Base-by-base conservation (phyloP, 768 basidiomycete genomes). In the Kwoniella dendrophila region DNA sequence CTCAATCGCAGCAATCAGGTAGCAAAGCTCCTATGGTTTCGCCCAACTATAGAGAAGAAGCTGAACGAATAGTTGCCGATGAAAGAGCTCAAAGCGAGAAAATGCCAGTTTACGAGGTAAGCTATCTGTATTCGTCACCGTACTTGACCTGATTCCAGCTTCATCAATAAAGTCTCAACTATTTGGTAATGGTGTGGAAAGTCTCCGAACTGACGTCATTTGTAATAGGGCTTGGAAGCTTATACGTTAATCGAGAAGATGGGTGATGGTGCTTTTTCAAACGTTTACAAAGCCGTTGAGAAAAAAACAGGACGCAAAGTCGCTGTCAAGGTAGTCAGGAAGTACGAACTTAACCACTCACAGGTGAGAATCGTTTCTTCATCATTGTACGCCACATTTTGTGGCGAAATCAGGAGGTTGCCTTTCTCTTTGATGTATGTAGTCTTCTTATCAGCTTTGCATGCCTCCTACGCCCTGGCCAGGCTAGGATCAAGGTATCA, bases 231-330 rank as follows among this genome's bases (percentile, higher is more conserved):
- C 36, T 47, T 78, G 40, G 77, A 78, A 60, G 68, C 62, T 32
- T 73, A 69, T 41, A 71, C 90, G 87, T 60, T 76, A 5, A 71
- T 79, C 38, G 76, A 77, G 56, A 81, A 81, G 70, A 81, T 81
- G 80, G 80, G 80, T 30, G 80, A 81, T 72, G 95, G 95, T 62
- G 95, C 95, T 43, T 99, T 99, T 78, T 97, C 94, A n/a, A 92
- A 96, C 75, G 95, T 99, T 8, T 99, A 95, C 84, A 90, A 90
- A 77, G 95, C 92, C 14, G 70, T 88, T 56, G 90, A 97, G 76
- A 83, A 85, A 49, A 81, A 83, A 36, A 88, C 87, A 11, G 87
- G 87, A 41, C 84, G 87, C 72, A 88, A 87, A 78, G 88, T 93
- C 44, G 94, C 94, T 67, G 88, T 87, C 75, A 88, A 87, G 79